Evolutionary conservation across 306 rosid species (phyloP).

Genomic region (Ochetophila trinervis): DNA sequence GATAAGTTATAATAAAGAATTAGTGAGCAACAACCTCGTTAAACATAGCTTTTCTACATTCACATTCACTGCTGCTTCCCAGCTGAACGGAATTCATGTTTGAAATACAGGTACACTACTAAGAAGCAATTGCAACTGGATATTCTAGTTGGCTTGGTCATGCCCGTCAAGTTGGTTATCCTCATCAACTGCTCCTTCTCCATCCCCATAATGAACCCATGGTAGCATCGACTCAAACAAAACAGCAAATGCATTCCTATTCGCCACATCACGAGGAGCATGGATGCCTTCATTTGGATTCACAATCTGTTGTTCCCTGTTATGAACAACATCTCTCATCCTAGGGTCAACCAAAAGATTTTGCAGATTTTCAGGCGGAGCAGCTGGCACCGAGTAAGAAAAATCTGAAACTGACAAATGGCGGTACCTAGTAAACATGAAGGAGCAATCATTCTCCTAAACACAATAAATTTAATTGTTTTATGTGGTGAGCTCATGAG

Average conservation of each 20-base stretch:
- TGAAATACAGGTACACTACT: not conserved
- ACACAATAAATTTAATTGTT: not conserved
- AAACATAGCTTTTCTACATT: not conserved
- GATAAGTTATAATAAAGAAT: not conserved
- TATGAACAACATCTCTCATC: slow-evolving; percentile 51
- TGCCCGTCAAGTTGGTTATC: slow-evolving; percentile 42
- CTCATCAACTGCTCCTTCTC: slow-evolving; percentile 36
- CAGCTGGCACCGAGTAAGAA: slow-evolving; percentile 66
- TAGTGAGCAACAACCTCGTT: not conserved
- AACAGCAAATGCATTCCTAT: slow-evolving; percentile 75
- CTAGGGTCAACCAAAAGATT: slow-evolving; percentile 63
- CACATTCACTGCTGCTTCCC: not conserved
- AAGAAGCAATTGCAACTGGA: not conserved
- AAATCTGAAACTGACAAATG: slow-evolving; percentile 88
- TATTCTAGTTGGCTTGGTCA: slow-evolving; percentile 33
- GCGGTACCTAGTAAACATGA: slow-evolving; percentile 58
- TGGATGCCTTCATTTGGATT: slow-evolving; percentile 48
- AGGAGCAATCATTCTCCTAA: slow-evolving; percentile 17
- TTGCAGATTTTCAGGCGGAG: slow-evolving; percentile 87
- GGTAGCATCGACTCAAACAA: slow-evolving; percentile 90
- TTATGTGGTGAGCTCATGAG: not conserved
- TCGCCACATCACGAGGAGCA: slow-evolving; percentile 55
- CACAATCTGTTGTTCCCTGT: slow-evolving; percentile 47
- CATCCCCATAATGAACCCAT: slow-evolving; percentile 77
- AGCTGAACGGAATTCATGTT: not conserved